These are phyloP conservation scores for Aspergillus phoenicis DNA, from an alignment of 2,329 filamentous ascomycete genomes.

Conservation along the genomic window DNA sequence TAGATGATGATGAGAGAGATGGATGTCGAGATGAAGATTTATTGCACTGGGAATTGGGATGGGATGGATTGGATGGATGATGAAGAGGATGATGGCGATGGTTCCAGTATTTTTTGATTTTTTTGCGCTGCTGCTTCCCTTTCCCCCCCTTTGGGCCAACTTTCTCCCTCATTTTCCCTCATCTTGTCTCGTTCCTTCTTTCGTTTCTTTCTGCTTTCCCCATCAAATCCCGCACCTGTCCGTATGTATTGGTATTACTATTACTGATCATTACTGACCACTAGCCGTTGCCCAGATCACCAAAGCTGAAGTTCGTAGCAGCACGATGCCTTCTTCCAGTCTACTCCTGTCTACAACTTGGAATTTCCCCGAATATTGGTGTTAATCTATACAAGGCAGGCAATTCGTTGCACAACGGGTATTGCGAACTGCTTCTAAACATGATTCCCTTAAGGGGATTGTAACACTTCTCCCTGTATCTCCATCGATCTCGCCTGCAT, in stretches of 20 bases:
- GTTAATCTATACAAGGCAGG: background rate
- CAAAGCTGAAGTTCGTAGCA: background rate
- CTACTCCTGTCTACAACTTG: background rate
- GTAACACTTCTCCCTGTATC: background rate
- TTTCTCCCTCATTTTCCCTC: constrained; percentile 9
- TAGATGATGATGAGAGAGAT: constrained; percentile 4
- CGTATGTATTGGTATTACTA: constrained; percentile 16
- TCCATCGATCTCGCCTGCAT: background rate
- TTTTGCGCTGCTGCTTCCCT: constrained; percentile 5
- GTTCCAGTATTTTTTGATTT: constrained; percentile 16
- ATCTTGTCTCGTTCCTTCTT: constrained; percentile 9
- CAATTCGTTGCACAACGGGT: background rate
- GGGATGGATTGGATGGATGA: background rate
- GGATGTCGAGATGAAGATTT: constrained; percentile 2
- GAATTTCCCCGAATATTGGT: background rate
- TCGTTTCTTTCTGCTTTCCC: constrained; percentile 13
- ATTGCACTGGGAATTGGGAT: background rate
- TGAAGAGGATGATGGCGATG: constrained; percentile 14
- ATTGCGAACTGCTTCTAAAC: background rate
- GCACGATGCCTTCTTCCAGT: background rate
- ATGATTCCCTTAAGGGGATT: background rate
- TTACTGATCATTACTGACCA: constrained; percentile 16
- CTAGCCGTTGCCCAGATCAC: background rate
- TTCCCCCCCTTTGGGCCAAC: constrained; percentile 20
- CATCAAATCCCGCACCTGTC: constrained; percentile 14